Evolutionary conservation across 148 eudicot species (phyloP).

Genomic region (Camellia sinensis): DNA sequence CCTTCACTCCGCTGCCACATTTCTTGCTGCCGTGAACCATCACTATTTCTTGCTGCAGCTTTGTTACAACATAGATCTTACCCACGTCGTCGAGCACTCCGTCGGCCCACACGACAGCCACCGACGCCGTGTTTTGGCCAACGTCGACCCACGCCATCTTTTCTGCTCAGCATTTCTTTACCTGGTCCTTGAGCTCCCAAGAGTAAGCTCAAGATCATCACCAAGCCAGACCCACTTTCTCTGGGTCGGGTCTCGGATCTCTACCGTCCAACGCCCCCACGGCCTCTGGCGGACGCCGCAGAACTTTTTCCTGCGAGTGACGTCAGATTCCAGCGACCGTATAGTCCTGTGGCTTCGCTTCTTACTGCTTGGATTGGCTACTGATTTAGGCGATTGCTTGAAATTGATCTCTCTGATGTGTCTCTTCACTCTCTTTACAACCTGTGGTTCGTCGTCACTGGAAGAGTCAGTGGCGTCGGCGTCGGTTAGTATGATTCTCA

Average conservation of each 20-base stretch:
- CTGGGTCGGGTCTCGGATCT: slow-evolving; percentile 48
- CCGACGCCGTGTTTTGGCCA: too few relatives aligned
- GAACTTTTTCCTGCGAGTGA: slow-evolving; percentile 20
- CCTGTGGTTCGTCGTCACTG: slow-evolving; percentile 13
- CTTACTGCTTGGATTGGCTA: not conserved
- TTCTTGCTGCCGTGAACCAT: too few relatives aligned
- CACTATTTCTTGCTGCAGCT: too few relatives aligned
- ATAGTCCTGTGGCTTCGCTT: not conserved
- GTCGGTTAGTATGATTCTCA: slow-evolving; percentile 38
- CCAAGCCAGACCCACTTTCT: slow-evolving; percentile 54
- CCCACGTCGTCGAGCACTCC: too few relatives aligned
- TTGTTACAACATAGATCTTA: too few relatives aligned
- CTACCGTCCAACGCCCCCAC: slow-evolving; percentile 54
- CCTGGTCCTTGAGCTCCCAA: too few relatives aligned
- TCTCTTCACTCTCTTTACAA: slow-evolving; percentile 23
- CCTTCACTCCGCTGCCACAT: too few relatives aligned
- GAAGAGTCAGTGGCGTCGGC: slow-evolving; percentile 45
- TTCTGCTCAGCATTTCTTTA: too few relatives aligned
- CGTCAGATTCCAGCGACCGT: slow-evolving; percentile 14
- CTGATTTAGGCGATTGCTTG: not conserved
- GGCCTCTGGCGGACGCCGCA: slow-evolving; percentile 45
- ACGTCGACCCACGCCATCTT: too few relatives aligned
- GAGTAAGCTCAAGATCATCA: too few relatives aligned
- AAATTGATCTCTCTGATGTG: slow-evolving; percentile 30
- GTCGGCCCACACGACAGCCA: too few relatives aligned